Percentiles rank a stretch among this genome's conserved stretches.
phyloP scores from a whole-genome alignment of 768 basidiomycete genomes.

The Lactifluus piperatus region DNA sequence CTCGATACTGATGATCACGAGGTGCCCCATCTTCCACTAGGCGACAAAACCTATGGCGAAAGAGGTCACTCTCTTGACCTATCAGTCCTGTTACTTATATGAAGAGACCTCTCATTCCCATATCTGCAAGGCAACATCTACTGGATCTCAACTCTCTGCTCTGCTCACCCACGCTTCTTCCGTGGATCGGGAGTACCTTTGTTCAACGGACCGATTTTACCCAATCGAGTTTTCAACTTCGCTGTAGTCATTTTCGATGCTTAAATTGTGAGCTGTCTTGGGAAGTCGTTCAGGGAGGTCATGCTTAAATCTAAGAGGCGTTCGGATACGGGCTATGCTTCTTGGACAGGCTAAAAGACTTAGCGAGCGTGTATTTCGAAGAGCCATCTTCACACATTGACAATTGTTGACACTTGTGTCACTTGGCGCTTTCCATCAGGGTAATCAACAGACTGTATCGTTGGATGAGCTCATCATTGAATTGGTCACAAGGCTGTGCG shows the following conservation, averaged over 20 bases:
- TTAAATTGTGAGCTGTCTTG: too few relatives aligned
- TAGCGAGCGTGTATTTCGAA: background rate
- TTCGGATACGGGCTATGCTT: background rate
- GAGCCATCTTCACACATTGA: background rate
- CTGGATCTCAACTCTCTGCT: background rate
- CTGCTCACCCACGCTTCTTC: background rate
- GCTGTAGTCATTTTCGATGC: too few relatives aligned
- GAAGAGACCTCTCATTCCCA: background rate
- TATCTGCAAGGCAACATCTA: background rate
- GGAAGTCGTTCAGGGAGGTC: too few relatives aligned
- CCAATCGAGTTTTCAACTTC: too few relatives aligned
- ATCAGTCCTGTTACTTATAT: background rate
- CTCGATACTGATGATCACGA: background rate
- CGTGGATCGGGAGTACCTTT: slow-evolving; percentile 4
- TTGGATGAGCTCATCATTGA: background rate
- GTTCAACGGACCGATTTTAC: too few relatives aligned
- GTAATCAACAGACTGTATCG: background rate
- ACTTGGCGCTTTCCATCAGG: background rate
- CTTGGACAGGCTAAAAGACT: background rate
- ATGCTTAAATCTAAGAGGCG: background rate
- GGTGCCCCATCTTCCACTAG: background rate
- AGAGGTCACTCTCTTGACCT: background rate
- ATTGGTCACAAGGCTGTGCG: background rate
- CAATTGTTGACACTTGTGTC: background rate
- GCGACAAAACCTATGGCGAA: background rate